Evolutionary conservation across 1,139 yeast species (phyloP), one percentile per base, ranked within the genome.

Genomic region (Zygoascus meyerae): DNA sequence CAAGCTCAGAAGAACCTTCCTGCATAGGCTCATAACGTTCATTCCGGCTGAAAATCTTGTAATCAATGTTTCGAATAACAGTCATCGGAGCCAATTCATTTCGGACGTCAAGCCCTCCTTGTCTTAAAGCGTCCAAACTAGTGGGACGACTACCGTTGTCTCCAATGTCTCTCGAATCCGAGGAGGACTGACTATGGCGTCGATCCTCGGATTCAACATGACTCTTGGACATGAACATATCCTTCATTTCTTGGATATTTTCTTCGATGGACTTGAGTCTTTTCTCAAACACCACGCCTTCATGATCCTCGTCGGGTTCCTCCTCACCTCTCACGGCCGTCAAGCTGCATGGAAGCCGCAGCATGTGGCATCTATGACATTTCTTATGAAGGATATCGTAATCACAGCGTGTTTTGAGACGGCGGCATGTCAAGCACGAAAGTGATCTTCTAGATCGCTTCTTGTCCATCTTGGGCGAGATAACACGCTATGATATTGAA

Each of bases 371-470:
- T 18, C 81, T 63, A 50, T 73, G 74, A 53, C 82, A 77, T 52
- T 69, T 69, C 3, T 68, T 69, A 16, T 59, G 57, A 1, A 62
- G 55, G 0, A 68, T 65, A 36, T 71, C 74, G 50, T 67, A 71
- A 50, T 73, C 78, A 55, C 82, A 77, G 46, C 79, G 67, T 1
- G 81, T 76, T 56, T 77, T 77, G 52, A 74, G 65, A 53, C 70
- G 72, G 10, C 81, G 65, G 51, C 82, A 77, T n/a, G 69, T 66
- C 12, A 65, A 65, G 56, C 82, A 77, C 38, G 79, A 73, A 37
- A 73, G 69, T 0, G 71, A 64, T 48, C 72, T 69, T 46, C 80
- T 65, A 49, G 71, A 72, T 55, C 73, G 67, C 48, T 51, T 55
- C 37, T 42, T 41, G n/a, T 40, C 40, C 38, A 47, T 48, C 18